A percentile compares a stretch with the other conserved stretches of the same genome.
phyloP scores from a whole-genome alignment of 1,139 yeast genomes.

The Schwanniomyces etchellsii region DNA sequence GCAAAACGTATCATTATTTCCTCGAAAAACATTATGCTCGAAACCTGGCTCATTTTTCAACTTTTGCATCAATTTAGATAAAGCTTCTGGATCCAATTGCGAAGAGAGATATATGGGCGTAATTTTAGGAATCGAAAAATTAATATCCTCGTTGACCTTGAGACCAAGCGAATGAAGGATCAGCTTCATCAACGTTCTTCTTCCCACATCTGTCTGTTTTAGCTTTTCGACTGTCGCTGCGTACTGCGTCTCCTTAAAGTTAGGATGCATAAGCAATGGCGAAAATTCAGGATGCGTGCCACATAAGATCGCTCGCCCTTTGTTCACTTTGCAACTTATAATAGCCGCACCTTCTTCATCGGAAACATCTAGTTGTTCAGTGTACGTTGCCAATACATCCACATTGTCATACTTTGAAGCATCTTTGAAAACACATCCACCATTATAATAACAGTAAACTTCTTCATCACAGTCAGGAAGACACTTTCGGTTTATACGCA shows the following conservation, averaged over 20 bases:
- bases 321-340: constrained; percentile 61
- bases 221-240: constrained; percentile 33
- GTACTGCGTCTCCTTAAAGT: constrained; percentile 17
- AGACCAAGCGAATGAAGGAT: constrained; percentile 60
- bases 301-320: constrained; percentile 70
- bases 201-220: constrained; percentile 33
- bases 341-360: constrained; percentile 59
- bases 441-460: constrained; percentile 59
- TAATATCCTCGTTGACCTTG: constrained; percentile 49
- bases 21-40: constrained; percentile 39
- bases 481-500: constrained; percentile 32
- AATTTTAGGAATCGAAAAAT: constrained; percentile 53
- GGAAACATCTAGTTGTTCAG: constrained; percentile 31
- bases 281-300: constrained; percentile 92
- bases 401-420: constrained; percentile 57
- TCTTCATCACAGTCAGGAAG: constrained; percentile 18
- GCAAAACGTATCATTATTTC: constrained; percentile 49
- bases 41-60: constrained; percentile 39
- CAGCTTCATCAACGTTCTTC: constrained; percentile 52
- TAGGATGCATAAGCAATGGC: constrained; percentile 40
- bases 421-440: constrained; percentile 82
- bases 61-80: constrained; percentile 20
- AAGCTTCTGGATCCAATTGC: constrained; percentile 15
- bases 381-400: constrained; percentile 67
- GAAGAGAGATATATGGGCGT: constrained; percentile 57